Conservation (phyloP, 208 protist species). For the Endotrypanum monterogeii region DNA sequence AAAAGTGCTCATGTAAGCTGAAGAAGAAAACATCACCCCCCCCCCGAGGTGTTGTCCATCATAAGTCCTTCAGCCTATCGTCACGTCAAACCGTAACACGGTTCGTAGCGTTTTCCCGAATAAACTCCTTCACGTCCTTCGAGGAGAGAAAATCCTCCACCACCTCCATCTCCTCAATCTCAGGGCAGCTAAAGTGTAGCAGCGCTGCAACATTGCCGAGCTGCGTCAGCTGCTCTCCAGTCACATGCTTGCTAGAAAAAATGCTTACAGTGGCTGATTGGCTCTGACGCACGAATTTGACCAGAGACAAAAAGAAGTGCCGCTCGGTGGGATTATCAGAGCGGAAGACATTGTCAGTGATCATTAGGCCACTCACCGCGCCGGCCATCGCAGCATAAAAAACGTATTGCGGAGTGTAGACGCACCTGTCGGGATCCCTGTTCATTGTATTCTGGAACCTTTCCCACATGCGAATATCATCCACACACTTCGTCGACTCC, state of each 20-base stretch:
- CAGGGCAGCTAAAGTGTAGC: conserved; percentile 88
- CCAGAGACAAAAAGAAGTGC: conserved; percentile 91
- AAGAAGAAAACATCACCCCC: no score
- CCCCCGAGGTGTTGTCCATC: background rate
- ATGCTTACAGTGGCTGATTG: conserved; percentile 83
- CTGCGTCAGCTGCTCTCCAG: conserved; percentile 94
- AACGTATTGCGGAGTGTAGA: conserved; percentile 94
- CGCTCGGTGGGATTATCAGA: conserved; percentile 79
- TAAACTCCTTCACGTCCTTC: conserved; percentile 66
- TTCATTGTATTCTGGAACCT: conserved; percentile 94
- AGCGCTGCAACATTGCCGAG: conserved; percentile 94
- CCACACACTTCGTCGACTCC: conserved; percentile 86
- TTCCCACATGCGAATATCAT: conserved; percentile 93
- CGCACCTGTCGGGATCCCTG: conserved; percentile 81
- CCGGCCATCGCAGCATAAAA: conserved; percentile 74
- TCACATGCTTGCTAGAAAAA: conserved; percentile 95
- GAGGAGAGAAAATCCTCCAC: conserved; percentile 59
- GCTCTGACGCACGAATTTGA: conserved; percentile 84
- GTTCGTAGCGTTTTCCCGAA: conserved; percentile 53
- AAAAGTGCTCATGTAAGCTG: no score
- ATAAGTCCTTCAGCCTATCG: background rate
- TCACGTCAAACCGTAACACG: conserved; percentile 35
- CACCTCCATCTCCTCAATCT: conserved; percentile 90
- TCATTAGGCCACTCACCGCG: conserved; percentile 87
- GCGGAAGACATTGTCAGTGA: conserved; percentile 94